Evolutionary conservation across 2,329 filamentous ascomycete genomes (phyloP).

Genomic region (Hypoxylon sp.): DNA sequence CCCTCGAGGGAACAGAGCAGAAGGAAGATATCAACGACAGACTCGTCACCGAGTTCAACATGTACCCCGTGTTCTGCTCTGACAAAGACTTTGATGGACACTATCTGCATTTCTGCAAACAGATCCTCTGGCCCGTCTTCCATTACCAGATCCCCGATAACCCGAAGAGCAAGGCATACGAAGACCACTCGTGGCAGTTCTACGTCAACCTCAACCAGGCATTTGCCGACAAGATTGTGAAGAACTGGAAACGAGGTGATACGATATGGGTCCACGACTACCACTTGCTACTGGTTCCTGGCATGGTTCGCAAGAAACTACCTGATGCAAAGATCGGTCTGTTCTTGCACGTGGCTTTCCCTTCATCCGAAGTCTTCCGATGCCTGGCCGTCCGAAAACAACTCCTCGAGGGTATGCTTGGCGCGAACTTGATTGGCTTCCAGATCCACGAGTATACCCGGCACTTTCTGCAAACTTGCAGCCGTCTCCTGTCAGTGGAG

Average conservation of each 20-base stretch:
- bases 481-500: conserved; percentile 88
- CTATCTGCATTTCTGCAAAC: conserved; percentile 97
- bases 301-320: conserved; percentile 88
- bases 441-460: conserved; percentile 93
- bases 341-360: conserved; percentile 95
- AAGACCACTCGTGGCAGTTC: conserved; percentile 96
- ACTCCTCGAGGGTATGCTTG: conserved; percentile 90
- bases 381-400: conserved; percentile 89
- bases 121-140: conserved; percentile 97
- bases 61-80: conserved; percentile 84
- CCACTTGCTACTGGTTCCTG: conserved; percentile 87
- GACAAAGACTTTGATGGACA: conserved; percentile 96
- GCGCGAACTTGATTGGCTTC: conserved; percentile 92
- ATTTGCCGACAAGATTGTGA: conserved; percentile 90
- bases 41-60: conserved; percentile 83
- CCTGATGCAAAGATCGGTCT: conserved; percentile 96
- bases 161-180: conserved; percentile 97
- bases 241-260: conserved; percentile 93
- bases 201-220: conserved; percentile 93
- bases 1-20: conserved; percentile 76
- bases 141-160: conserved; percentile 99
- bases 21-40: conserved; percentile 86
- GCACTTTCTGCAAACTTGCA: conserved; percentile 96
- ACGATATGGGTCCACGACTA: conserved; percentile 97
- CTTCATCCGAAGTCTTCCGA: conserved; percentile 94